Evolutionary conservation across 75 land plant genomes (phyloP), one percentile per base, ranked within the genome.

Genomic region (Selaginella moellendorffii): DNA sequence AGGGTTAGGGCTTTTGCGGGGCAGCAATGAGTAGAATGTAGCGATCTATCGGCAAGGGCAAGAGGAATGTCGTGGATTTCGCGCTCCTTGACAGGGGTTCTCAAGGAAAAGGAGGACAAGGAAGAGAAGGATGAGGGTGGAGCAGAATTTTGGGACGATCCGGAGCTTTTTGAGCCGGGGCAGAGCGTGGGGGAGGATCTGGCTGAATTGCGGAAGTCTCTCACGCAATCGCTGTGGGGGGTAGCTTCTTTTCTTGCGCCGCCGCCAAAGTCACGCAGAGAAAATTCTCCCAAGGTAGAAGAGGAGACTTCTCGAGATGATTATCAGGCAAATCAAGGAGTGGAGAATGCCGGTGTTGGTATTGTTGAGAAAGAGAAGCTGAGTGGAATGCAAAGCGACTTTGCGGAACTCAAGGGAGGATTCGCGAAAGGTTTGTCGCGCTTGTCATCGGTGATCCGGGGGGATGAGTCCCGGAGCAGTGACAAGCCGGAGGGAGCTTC

Each of bases 201-300:
- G 18, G 77, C 88, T 1, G 81, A 87, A 70, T 62, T 87, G 56
- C 81, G 75, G 56, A 78, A 85, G 67, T 76, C 78, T 62, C 73
- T 91, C 54, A 78, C 76, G 54, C 77, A 76, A 58, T 88, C 82
- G 54, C 76, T 87, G 54, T 79, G 89, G 90, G 92, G 89, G 42
- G 85, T 85, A 23, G 92, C 92, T 28, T 82, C 85, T 42, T 87
- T 87, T 71, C 72, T 87, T 23, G 95, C 88, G n/a, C 89, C 88
- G 24, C 85, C 95, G 12, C 85, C 78, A 20, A 9, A 5, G n/a
- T 56, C 59, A 21, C 9, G n/a, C n/a, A 8, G 8, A 21, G 24
- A 56, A 8, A 25, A 21, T 56, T 24, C 59, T n/a, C 26, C 54
- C 1, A 52, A 65, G 67, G 65, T 30, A 2, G 28, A 23, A 25